Percentiles rank a stretch among this genome's conserved stretches.
phyloP scores from a whole-genome alignment of 2,329 filamentous ascomycete species.

The Sclerotinia subarctica region DNA sequence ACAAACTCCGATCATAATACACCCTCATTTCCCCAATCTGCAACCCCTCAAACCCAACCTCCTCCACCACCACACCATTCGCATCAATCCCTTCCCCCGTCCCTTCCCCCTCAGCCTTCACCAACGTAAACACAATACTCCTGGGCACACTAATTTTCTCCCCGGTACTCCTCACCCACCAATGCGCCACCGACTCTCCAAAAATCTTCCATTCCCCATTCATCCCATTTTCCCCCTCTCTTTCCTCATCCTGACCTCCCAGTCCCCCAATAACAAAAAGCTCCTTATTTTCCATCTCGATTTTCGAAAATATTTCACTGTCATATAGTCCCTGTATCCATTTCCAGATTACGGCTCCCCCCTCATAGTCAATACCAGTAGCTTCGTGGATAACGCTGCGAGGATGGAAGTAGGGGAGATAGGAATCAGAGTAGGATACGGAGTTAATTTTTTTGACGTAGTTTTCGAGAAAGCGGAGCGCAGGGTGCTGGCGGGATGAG shows the following conservation, averaged over 20 bases:
- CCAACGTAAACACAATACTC: constrained; percentile 20
- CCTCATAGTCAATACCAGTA: constrained; percentile 12
- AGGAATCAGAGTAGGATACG: background rate
- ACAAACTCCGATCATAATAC: constrained; percentile 24
- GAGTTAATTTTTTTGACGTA: constrained; percentile 4
- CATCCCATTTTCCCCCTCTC: too few species aligned
- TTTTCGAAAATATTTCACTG: background rate
- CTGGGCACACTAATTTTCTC: constrained; percentile 19
- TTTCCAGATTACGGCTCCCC: constrained; percentile 10
- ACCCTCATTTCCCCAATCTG: constrained; percentile 23
- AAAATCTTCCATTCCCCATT: constrained; percentile 18
- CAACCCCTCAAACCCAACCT: constrained; percentile 23
- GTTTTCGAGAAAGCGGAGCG: constrained; percentile 12
- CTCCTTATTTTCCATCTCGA: constrained; percentile 13
- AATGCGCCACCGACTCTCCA: constrained; percentile 20
- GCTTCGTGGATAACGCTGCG: constrained; percentile 6
- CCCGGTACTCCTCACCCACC: constrained; percentile 18
- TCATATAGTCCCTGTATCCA: constrained; percentile 16
- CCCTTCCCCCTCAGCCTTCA: constrained; percentile 19
- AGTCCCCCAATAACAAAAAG: background rate
- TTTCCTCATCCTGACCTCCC: background rate
- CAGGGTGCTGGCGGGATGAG: background rate
- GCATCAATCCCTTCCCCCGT: background rate
- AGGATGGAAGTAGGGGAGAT: constrained; percentile 17
- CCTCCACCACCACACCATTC: background rate